A percentile compares a stretch with the other conserved stretches of the same genome.
Conservation (phyloP, 192 early-diverging fungal species). For the Coemansia sp. region DNA sequence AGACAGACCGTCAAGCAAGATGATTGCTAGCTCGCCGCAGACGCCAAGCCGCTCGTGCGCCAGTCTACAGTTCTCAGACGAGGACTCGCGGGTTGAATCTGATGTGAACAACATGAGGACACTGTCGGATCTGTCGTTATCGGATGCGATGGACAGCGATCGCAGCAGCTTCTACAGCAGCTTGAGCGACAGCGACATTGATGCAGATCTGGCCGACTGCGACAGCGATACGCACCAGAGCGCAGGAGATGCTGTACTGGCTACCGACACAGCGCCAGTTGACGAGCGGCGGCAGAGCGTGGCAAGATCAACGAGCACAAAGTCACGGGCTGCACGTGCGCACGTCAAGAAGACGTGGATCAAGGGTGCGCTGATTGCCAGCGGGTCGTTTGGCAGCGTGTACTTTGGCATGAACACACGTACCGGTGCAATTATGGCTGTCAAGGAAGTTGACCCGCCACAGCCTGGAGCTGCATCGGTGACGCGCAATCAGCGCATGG, state of each 20-base stretch:
- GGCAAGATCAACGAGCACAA: constrained; percentile 18
- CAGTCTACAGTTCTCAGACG: constrained; percentile 45
- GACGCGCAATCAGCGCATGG: constrained; percentile 74
- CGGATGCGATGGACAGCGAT: constrained; percentile 39
- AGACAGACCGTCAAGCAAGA: constrained; percentile 29
- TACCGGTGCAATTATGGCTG: constrained; percentile 92
- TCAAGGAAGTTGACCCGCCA: constrained; percentile 91
- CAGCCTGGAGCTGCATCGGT: constrained; percentile 67
- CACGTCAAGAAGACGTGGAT: constrained; percentile 67
- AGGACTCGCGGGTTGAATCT: constrained; percentile 10
- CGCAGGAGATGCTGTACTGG: not conserved
- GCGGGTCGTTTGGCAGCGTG: constrained; percentile 95
- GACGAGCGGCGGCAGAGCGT: constrained; percentile 27
- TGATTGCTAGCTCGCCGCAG: constrained; percentile 14
- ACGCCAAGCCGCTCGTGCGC: constrained; percentile 33
- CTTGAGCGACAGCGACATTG: constrained; percentile 41
- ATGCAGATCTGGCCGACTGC: constrained; percentile 26
- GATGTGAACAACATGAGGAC: constrained; percentile 21
- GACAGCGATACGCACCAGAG: constrained; percentile 25
- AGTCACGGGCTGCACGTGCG: constrained; percentile 12
- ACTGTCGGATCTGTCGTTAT: constrained; percentile 28
- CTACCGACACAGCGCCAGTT: not conserved
- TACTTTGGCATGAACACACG: constrained; percentile 87
- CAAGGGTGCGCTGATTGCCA: constrained; percentile 86
- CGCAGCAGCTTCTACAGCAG: constrained; percentile 47